Evolutionary conservation across 306 rosid species (phyloP).

Genomic region (Trichosanthes truncata): DNA sequence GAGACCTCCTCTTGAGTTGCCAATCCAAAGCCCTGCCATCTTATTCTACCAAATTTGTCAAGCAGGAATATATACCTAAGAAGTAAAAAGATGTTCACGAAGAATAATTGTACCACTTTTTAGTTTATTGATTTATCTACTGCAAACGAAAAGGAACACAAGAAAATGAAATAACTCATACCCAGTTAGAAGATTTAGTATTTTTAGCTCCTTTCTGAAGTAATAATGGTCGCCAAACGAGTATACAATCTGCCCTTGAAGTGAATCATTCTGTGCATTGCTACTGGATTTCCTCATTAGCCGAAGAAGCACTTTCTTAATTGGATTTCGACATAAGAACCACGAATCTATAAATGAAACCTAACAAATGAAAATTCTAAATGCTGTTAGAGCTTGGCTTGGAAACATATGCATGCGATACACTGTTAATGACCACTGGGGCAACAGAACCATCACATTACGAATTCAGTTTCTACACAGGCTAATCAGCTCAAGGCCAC

Average conservation of each 20-base stretch:
- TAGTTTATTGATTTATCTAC: background rate
- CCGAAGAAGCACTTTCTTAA: conserved; percentile 59
- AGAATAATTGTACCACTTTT: background rate
- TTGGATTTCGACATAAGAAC: conserved; percentile 43
- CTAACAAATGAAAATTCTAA: conserved; percentile 18
- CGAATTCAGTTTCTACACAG: background rate
- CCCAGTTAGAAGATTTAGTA: conserved; percentile 83
- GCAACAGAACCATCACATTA: conserved; percentile 5
- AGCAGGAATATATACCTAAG: conserved; percentile 67
- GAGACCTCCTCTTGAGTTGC: conserved; percentile 61
- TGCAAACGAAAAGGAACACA: background rate
- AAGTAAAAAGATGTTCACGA: conserved; percentile 7
- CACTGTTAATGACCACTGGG: background rate
- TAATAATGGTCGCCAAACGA: conserved; percentile 91
- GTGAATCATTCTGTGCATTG: conserved; percentile 26
- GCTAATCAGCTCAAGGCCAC: background rate
- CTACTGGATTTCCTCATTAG: conserved; percentile 49
- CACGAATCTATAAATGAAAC: conserved; percentile 76
- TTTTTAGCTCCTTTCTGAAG: conserved; percentile 74
- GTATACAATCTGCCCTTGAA: conserved; percentile 45
- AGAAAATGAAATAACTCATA: conserved; percentile 16
- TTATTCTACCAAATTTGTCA: conserved; percentile 80
- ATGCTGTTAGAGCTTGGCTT: background rate
- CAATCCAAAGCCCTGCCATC: conserved; percentile 85
- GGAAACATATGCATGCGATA: background rate